Percentiles rank a stretch among this genome's conserved stretches.
Evolutionary conservation across 495 filamentous ascomycete species (phyloP).

Genomic region (Neurospora sp.): DNA sequence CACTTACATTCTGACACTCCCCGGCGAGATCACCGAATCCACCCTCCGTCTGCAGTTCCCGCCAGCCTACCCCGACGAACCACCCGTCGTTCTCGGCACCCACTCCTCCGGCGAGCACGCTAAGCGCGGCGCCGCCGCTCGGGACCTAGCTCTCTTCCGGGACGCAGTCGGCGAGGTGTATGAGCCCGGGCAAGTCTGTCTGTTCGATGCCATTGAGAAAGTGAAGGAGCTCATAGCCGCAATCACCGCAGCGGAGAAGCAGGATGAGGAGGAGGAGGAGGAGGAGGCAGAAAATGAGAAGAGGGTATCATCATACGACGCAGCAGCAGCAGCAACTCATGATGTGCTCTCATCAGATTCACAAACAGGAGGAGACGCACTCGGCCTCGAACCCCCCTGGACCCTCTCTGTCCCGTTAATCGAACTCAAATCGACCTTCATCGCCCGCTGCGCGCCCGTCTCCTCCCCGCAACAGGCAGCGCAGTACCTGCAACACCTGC

Average conservation of each 20-base stretch:
- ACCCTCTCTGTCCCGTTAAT: conserved; percentile 55
- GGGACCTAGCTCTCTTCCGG: conserved; percentile 54
- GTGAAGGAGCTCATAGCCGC: conserved; percentile 26
- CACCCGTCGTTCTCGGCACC: conserved; percentile 61
- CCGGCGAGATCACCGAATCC: conserved; percentile 23
- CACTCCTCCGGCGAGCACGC: conserved; percentile 44
- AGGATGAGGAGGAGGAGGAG: not conserved
- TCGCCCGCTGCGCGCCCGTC: conserved; percentile 64
- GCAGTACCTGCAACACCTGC: conserved; percentile 57
- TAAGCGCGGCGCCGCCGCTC: conserved; percentile 58
- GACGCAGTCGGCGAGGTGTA: conserved; percentile 56
- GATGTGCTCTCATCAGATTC: not conserved
- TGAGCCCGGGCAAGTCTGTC: conserved; percentile 65
- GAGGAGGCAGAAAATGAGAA: not conserved
- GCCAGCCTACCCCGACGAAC: conserved; percentile 55
- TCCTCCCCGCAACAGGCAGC: conserved; percentile 57
- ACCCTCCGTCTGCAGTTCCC: conserved; percentile 61
- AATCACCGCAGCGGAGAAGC: conserved; percentile 5
- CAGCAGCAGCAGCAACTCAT: not conserved
- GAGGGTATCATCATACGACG: not conserved
- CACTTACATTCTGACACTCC: conserved; percentile 43
- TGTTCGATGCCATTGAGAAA: conserved; percentile 79
- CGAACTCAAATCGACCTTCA: conserved; percentile 82
- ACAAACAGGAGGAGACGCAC: not conserved
- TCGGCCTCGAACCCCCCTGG: conserved; percentile 49